Evolutionary conservation across 2,329 filamentous ascomycete genomes (phyloP).

Genomic region (Colletotrichum sp.): DNA sequence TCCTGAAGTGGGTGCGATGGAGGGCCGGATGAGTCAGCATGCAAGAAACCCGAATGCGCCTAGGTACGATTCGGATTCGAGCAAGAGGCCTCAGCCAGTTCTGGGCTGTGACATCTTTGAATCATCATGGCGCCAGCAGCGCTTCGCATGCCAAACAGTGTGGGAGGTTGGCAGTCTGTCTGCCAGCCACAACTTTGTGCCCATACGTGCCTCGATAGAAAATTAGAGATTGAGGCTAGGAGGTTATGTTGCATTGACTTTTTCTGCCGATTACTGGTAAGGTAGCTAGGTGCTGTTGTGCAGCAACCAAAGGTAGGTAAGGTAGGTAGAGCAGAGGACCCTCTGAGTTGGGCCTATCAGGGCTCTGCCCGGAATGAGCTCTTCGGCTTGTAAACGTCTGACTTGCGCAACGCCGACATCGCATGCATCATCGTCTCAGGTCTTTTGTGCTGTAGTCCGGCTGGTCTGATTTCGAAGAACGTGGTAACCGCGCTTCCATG

Average conservation of each 20-base stretch:
- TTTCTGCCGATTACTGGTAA: not conserved
- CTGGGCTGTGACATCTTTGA: not conserved
- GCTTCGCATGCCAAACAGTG: not conserved
- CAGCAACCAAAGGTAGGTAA: not conserved
- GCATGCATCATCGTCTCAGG: not conserved
- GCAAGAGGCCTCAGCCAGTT: not conserved
- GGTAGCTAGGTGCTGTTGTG: not conserved
- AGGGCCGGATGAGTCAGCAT: not conserved
- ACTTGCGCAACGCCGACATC: constrained; percentile 9
- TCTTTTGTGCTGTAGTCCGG: not conserved
- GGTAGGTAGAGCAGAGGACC: not conserved
- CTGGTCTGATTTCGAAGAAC: not conserved
- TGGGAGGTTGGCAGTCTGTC: not conserved
- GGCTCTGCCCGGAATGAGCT: not conserved
- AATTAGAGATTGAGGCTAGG: not conserved
- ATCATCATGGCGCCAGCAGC: not conserved
- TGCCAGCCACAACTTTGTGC: not conserved
- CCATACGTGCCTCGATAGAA: not conserved
- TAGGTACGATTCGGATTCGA: not conserved
- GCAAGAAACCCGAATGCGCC: not conserved
- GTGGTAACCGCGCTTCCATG: not conserved
- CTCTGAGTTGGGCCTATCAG: not conserved
- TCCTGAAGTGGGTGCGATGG: not conserved
- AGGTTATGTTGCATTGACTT: not conserved
- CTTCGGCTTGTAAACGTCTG: not conserved